Evolutionary conservation across 371 early-diverging fungal genomes (phyloP), one percentile per base, ranked within the genome.

Genomic region (Batrachochytrium dendrobatidis): DNA sequence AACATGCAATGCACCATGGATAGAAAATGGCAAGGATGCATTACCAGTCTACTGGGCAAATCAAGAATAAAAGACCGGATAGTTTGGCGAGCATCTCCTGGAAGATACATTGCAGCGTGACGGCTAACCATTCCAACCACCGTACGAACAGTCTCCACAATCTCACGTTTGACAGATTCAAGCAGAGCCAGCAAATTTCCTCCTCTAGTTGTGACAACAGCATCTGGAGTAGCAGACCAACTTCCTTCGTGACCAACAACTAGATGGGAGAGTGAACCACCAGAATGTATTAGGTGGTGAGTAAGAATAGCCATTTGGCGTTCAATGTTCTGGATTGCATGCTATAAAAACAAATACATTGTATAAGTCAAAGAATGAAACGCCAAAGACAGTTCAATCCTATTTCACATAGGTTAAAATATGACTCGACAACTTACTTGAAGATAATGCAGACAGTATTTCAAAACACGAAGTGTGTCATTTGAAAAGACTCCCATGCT

Each of bases 81-180:
- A 50, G 76, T 81, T 32, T 80, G 72, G 52, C 91, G 81, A 28
- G 94, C 91, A 53, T 88, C 89, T 46, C 85, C 90, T 0, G 93
- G 91, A 54, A 95, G 73, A 49, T 89, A 87, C 7, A 86, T 74
- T 7, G 89, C 87, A 6, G 96, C 94, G 65, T 95, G 91, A 55
- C 85, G 83, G 31, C 86, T 86, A 35, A 95, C 79, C 18, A 94
- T 85, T 26, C 86, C 89, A 6, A 95, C 90, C 0, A 92, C 95
- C 46, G 85, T 85, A 44, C 91, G 82, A 24, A 95, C 74, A 0
- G 93, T 92, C 56, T 86, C 85, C 0, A 92, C 86, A 0, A 94
- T 84, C 61, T 94, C 95, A 32, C 83, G 82, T 58, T 86, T 86
- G 57, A 90, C 84, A 3, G 71, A 58, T 0, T 79, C 75, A 25